Conservation (phyloP, 2,329 filamentous ascomycete genomes). For the Paecilomyces sp. region DNA sequence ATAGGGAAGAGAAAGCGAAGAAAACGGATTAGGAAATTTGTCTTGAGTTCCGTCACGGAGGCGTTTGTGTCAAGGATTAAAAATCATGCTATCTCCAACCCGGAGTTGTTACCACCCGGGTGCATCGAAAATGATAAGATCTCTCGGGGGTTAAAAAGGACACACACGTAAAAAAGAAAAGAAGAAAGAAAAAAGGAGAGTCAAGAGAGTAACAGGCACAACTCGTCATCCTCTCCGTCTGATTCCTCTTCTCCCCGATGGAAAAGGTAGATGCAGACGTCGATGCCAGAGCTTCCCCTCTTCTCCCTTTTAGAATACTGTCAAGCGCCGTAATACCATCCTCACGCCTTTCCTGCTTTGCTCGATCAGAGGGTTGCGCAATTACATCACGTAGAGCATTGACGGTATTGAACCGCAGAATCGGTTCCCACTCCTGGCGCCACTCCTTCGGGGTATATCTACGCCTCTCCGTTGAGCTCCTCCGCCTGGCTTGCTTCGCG, state of each 20-base stretch:
- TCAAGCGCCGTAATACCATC: constrained; percentile 15
- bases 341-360: constrained; percentile 2
- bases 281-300: constrained; percentile 18
- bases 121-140: constrained; percentile 9
- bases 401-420: constrained; percentile 24
- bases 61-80: constrained; percentile 22
- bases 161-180: constrained; percentile 6
- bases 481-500: constrained; percentile 59
- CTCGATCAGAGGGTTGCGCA: constrained; percentile 3
- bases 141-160: constrained; percentile 7
- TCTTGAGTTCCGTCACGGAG: constrained; percentile 17
- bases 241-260: constrained; percentile 5
- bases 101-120: constrained; percentile 14
- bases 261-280: constrained; percentile 15
- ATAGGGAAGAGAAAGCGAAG: constrained; percentile 10
- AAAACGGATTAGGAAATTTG: constrained; percentile 11
- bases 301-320: constrained; percentile 18
- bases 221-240: constrained; percentile 10
- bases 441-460: constrained; percentile 22
- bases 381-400: constrained; percentile 29
- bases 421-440: constrained; percentile 20
- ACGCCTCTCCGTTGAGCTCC: constrained; percentile 29
- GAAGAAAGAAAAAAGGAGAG: constrained; percentile 11
- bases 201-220: constrained; percentile 11
- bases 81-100: constrained; percentile 24